phyloP scores from a whole-genome alignment of 345 rosid species.

The Orychophragmus violaceus region DNA sequence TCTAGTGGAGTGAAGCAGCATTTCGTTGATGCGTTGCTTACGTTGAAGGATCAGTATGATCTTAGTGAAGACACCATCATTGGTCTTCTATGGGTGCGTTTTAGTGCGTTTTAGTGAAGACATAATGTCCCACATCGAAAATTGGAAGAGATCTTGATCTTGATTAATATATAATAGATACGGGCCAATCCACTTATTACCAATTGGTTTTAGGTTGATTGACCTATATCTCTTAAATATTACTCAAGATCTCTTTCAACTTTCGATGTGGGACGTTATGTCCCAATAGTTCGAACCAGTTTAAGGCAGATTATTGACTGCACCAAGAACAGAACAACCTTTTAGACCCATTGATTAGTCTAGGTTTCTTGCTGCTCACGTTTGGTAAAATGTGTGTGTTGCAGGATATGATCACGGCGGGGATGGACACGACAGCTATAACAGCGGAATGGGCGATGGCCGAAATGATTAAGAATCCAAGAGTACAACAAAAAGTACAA shows the following conservation, averaged over 20 bases:
- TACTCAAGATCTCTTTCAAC: too few species aligned
- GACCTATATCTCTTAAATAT: too few species aligned
- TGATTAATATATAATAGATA: too few species aligned
- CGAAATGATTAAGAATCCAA: slow-evolving; percentile 66
- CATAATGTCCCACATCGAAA: too few species aligned
- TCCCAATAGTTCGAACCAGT: too few species aligned
- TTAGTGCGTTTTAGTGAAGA: too few species aligned
- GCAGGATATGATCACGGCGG: slow-evolving; percentile 97
- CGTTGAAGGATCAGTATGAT: slow-evolving; percentile 72
- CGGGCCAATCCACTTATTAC: too few species aligned
- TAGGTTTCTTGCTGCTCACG: slow-evolving; percentile 6
- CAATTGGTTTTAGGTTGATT: too few species aligned
- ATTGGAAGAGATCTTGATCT: too few species aligned
- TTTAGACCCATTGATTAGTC: not conserved
- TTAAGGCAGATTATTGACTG: not conserved
- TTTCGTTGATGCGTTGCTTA: slow-evolving; percentile 83
- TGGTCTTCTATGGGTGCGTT: slow-evolving; percentile 82
- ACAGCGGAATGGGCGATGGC: slow-evolving; percentile 92
- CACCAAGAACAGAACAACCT: not conserved
- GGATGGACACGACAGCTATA: slow-evolving; percentile 90
- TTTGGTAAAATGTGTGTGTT: not conserved
- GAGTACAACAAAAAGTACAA: slow-evolving; percentile 79
- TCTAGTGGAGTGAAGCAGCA: slow-evolving; percentile 55
- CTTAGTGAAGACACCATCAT: slow-evolving; percentile 88
- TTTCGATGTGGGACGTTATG: too few species aligned